phyloP scores from a whole-genome alignment of 2,329 filamentous ascomycete genomes.

The Claviceps quebecensis region DNA sequence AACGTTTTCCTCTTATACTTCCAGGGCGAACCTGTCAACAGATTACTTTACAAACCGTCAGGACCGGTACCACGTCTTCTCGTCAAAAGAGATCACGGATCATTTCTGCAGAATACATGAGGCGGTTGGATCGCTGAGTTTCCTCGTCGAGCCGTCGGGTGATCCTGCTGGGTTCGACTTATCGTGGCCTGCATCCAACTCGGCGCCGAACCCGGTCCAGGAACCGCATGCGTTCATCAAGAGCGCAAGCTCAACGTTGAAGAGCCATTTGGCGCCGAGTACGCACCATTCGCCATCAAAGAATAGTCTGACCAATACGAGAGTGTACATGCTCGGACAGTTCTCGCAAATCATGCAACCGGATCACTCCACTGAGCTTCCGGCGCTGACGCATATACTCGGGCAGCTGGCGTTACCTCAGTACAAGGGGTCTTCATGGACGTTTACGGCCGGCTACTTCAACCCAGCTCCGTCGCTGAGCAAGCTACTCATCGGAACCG shows the following conservation, averaged over 20 bases:
- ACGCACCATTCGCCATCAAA: neutral
- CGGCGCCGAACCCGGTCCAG: slow-evolving; percentile 59
- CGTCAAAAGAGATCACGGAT: slow-evolving; percentile 61
- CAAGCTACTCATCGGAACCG: slow-evolving; percentile 61
- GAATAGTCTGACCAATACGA: slow-evolving; percentile 39
- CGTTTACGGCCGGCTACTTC: slow-evolving; percentile 96
- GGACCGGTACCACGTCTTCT: slow-evolving; percentile 87
- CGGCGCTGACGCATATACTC: slow-evolving; percentile 63
- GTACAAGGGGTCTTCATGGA: slow-evolving; percentile 66
- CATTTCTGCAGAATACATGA: slow-evolving; percentile 71
- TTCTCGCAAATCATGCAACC: slow-evolving; percentile 72
- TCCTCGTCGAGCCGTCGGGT: slow-evolving; percentile 53
- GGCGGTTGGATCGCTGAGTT: slow-evolving; percentile 68
- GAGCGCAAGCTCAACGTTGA: slow-evolving; percentile 52
- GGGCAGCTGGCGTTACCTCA: slow-evolving; percentile 48
- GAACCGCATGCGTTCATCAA: slow-evolving; percentile 55
- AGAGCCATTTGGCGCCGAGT: slow-evolving; percentile 44
- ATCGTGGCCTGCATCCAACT: slow-evolving; percentile 63
- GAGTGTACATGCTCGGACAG: slow-evolving; percentile 76
- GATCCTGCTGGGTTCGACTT: slow-evolving; percentile 43
- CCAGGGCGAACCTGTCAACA: slow-evolving; percentile 66
- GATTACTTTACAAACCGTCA: slow-evolving; percentile 97
- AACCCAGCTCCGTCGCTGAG: slow-evolving; percentile 84
- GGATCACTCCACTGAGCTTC: slow-evolving; percentile 77
- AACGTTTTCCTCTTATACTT: neutral